Percentiles rank a stretch among this genome's conserved stretches.
Conservation (phyloP, 345 rosid species). For the Passiflora organensis region DNA sequence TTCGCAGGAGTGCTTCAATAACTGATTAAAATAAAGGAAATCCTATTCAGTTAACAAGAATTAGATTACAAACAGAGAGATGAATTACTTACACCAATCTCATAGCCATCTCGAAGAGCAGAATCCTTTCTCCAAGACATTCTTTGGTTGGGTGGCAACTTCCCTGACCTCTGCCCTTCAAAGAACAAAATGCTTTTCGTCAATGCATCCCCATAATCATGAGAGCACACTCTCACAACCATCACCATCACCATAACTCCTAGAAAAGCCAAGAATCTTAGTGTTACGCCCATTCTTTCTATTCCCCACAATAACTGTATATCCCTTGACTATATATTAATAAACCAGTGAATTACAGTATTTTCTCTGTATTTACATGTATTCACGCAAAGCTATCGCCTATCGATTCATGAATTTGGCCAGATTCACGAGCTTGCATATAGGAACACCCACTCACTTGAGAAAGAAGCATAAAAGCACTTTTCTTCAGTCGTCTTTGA, state of each 20-base stretch:
- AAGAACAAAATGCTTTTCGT: constrained; percentile 24
- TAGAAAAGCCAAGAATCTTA: background rate
- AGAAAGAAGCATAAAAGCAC: background rate
- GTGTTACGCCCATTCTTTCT: constrained; percentile 5
- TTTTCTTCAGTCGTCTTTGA: background rate
- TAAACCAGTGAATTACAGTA: no score
- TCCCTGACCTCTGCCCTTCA: constrained; percentile 29
- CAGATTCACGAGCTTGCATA: no score
- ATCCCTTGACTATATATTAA: no score
- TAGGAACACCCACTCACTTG: background rate
- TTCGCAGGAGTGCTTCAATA: no score
- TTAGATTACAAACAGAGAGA: background rate
- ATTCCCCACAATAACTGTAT: background rate
- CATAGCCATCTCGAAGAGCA: constrained; percentile 17
- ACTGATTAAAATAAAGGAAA: no score
- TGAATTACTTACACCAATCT: constrained; percentile 15
- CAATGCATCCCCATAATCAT: constrained; percentile 22
- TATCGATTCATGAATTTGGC: no score
- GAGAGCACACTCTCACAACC: constrained; percentile 1
- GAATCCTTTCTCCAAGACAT: constrained; percentile 25
- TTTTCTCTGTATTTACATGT: background rate
- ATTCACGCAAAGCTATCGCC: background rate
- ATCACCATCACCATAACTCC: background rate
- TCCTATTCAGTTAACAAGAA: no score
- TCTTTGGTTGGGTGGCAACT: constrained; percentile 20